Conservation (phyloP, 192 early-diverging fungal genomes). For the Diversispora epigaea region DNA sequence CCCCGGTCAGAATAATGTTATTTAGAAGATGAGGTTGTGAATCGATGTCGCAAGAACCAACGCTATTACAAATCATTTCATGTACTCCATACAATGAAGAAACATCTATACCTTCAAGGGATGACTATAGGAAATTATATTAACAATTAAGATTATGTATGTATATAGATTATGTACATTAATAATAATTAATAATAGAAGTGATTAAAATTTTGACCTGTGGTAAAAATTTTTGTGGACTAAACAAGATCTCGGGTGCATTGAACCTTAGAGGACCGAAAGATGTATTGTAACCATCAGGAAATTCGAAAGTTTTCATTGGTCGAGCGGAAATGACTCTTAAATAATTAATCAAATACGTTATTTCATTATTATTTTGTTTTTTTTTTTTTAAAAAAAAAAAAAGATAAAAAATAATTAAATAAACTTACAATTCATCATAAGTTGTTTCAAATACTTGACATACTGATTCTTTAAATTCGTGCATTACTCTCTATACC, state of each 20-base stretch:
- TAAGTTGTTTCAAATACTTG: slow-evolving; percentile 74
- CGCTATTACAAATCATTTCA: slow-evolving; percentile 72
- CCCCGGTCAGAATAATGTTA: slow-evolving; percentile 89
- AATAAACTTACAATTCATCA: slow-evolving; percentile 62
- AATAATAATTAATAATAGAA: background rate
- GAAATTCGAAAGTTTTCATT: slow-evolving; percentile 89
- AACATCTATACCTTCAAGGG: background rate
- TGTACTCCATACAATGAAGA: slow-evolving; percentile 61
- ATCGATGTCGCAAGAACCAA: slow-evolving; percentile 82
- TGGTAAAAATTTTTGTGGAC: slow-evolving; percentile 63
- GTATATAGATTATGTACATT: background rate
- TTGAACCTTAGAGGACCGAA: slow-evolving; percentile 80
- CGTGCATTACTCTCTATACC: slow-evolving; percentile 71
- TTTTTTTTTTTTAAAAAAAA: no score
- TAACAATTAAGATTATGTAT: background rate
- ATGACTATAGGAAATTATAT: slow-evolving; percentile 6
- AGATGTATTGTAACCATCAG: slow-evolving; percentile 86
- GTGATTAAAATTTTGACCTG: slow-evolving; percentile 21
- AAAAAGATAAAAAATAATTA: background rate
- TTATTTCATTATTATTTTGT: background rate
- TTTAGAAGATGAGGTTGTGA: slow-evolving; percentile 76
- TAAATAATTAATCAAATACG: background rate
- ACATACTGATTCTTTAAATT: slow-evolving; percentile 94
- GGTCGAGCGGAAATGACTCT: slow-evolving; percentile 62
- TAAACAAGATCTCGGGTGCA: slow-evolving; percentile 85